These are phyloP conservation scores for Calonectria pauciramosa DNA, from an alignment of 2,329 filamentous ascomycete genomes.

Conservation along the genomic window DNA sequence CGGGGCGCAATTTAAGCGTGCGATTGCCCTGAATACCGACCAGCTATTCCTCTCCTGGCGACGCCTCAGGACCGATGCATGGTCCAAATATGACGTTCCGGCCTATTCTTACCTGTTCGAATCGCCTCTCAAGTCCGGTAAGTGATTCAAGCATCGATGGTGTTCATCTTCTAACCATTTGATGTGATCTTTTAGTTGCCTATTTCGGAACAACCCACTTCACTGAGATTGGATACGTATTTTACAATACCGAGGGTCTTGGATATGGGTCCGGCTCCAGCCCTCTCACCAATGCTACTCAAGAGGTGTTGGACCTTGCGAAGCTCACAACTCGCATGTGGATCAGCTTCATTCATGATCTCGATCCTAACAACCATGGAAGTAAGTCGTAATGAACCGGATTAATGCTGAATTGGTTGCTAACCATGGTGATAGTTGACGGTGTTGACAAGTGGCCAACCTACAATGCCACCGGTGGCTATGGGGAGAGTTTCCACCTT, in stretches of 20 bases:
- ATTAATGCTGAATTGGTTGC: accelerated
- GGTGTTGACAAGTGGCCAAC: conserved; percentile 34
- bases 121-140: conserved; percentile 44
- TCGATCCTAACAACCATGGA: conserved; percentile 54
- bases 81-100: conserved; percentile 61
- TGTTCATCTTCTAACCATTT: not conserved
- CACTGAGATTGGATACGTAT: conserved; percentile 56
- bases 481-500: conserved; percentile 40
- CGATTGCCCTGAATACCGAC: conserved; percentile 66
- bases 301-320: conserved; percentile 53
- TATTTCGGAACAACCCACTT: conserved; percentile 47
- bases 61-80: conserved; percentile 65
- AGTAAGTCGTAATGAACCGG: conserved; percentile 11
- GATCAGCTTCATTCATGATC: conserved; percentile 56
- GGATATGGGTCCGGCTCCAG: conserved; percentile 46
- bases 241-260: conserved; percentile 63
- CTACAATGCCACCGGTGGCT: conserved; percentile 34
- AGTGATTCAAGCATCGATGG: not conserved
- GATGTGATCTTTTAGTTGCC: not conserved
- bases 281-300: conserved; percentile 56
- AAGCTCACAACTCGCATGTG: conserved; percentile 53
- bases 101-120: conserved; percentile 69
- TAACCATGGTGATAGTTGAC: conserved; percentile 25
- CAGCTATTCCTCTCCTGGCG: conserved; percentile 67
- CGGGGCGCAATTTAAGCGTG: conserved; percentile 63